A percentile compares a stretch with the other conserved stretches of the same genome.
Evolutionary conservation across 139 green algal genomes (phyloP).

Genomic region (Chlorella vulgaris): DNA sequence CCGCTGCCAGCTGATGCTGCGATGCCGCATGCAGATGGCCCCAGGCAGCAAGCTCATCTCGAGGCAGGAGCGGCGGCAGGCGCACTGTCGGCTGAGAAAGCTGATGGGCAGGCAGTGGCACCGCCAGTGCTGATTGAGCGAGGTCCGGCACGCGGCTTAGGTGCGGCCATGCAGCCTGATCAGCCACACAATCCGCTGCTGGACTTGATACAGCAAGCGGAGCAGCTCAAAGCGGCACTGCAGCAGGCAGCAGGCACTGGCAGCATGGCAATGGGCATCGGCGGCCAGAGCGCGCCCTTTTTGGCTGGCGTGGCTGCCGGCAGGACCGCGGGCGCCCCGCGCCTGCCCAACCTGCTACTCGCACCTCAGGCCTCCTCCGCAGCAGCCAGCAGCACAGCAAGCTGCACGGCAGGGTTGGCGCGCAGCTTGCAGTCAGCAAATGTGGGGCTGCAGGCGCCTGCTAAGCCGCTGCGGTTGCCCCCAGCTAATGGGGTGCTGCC

Average conservation of each 20-base stretch:
- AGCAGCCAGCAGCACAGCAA: too few relatives aligned
- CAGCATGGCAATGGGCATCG: neutral
- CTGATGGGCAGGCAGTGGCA: neutral
- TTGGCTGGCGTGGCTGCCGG: neutral
- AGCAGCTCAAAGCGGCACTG: slow-evolving; percentile 11
- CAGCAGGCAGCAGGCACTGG: slow-evolving; percentile 6
- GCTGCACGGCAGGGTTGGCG: neutral
- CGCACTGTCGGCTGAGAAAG: too few relatives aligned
- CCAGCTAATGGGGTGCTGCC: neutral
- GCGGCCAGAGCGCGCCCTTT: neutral
- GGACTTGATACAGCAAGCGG: slow-evolving; percentile 28
- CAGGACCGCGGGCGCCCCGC: neutral
- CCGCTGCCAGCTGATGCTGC: too few relatives aligned
- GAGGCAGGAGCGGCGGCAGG: too few relatives aligned
- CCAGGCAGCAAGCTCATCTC: too few relatives aligned
- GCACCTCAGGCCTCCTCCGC: neutral
- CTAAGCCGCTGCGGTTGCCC: slow-evolving; percentile 1
- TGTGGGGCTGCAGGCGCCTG: neutral
- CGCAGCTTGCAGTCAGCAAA: neutral
- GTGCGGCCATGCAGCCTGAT: neutral
- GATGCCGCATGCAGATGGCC: too few relatives aligned
- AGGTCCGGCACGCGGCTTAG: too few relatives aligned
- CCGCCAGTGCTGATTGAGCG: too few relatives aligned
- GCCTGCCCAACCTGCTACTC: slow-evolving; percentile 22
- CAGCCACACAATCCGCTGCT: slow-evolving; percentile 1